A percentile compares a stretch with the other conserved stretches of the same genome.
These are phyloP conservation scores for Cladosporium sp. DNA, from an alignment of 2,329 filamentous ascomycete species.

Conservation along the genomic window DNA sequence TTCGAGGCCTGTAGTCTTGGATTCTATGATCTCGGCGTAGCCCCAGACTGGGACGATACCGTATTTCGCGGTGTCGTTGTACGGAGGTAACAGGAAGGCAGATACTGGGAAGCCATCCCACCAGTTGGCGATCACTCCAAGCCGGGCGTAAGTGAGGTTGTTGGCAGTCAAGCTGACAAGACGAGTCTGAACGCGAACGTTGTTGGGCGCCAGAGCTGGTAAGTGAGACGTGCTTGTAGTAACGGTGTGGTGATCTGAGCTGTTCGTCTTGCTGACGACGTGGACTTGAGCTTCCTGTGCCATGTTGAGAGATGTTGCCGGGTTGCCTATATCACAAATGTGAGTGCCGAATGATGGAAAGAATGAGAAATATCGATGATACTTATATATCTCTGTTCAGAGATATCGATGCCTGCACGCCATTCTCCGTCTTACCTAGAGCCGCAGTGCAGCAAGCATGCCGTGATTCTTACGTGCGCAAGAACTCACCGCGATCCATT, in stretches of 20 bases:
- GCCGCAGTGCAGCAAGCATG: background rate
- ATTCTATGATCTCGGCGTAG: constrained; percentile 47
- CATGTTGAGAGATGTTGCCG: background rate
- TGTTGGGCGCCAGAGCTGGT: constrained; percentile 14
- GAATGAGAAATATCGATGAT: background rate
- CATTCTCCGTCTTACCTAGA: constrained; percentile 5
- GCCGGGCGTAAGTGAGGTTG: constrained; percentile 33
- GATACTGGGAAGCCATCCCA: constrained; percentile 53
- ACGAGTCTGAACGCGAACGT: constrained; percentile 22
- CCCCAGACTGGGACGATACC: constrained; percentile 55
- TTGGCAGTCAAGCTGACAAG: constrained; percentile 27
- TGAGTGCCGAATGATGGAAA: background rate
- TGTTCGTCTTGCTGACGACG: constrained; percentile 25
- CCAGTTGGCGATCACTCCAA: constrained; percentile 37
- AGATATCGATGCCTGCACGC: background rate
- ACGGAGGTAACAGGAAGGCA: constrained; percentile 38
- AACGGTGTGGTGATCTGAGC: constrained; percentile 22
- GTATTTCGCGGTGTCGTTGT: constrained; percentile 45
- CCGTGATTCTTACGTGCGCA: constrained; percentile 9
- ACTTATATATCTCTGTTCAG: background rate
- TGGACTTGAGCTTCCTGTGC: constrained; percentile 23
- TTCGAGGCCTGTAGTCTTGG: constrained; percentile 40
- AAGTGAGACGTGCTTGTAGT: constrained; percentile 4
- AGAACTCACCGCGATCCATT: background rate
- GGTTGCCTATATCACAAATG: background rate